Conservation (phyloP, 2,329 filamentous ascomycete genomes). For the Akanthomyces muscarius region DNA sequence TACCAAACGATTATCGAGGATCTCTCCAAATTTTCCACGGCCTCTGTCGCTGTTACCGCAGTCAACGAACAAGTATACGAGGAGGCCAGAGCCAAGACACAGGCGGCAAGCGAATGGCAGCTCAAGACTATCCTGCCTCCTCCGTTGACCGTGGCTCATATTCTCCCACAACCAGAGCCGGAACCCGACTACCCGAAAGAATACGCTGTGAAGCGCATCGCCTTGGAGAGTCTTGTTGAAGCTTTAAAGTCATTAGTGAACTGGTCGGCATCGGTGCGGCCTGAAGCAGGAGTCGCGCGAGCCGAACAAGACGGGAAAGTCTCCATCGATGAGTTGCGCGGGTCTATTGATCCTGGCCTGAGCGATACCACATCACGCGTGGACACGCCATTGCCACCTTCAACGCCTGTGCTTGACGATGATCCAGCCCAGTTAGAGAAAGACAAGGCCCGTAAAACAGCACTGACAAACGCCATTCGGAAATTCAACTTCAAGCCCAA, state of each 20-base stretch:
- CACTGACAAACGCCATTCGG: conserved; percentile 79
- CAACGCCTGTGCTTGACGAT: conserved; percentile 72
- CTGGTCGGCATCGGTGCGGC: conserved; percentile 68
- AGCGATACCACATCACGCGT: conserved; percentile 59
- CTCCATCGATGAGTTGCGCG: conserved; percentile 47
- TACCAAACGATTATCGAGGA: conserved; percentile 95
- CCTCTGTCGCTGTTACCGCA: conserved; percentile 69
- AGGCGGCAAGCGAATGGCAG: conserved; percentile 73
- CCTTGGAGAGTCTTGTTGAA: conserved; percentile 83
- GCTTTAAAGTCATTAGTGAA: conserved; percentile 85
- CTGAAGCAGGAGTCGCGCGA: conserved; percentile 45
- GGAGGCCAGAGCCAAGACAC: conserved; percentile 64
- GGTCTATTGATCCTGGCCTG: conserved; percentile 63
- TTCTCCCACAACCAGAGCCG: conserved; percentile 54
- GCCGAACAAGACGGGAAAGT: conserved; percentile 34
- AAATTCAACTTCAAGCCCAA: conserved; percentile 99
- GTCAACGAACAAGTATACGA: conserved; percentile 82
- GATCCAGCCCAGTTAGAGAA: conserved; percentile 93
- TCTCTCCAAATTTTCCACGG: conserved; percentile 79
- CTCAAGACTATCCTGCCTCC: conserved; percentile 80
- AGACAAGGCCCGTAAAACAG: conserved; percentile 90
- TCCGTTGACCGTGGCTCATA: conserved; percentile 74
- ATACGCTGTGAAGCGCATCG: conserved; percentile 85
- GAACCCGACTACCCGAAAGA: conserved; percentile 79
- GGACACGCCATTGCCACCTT: conserved; percentile 55